A percentile compares a stretch with the other conserved stretches of the same genome.
phyloP scores from a whole-genome alignment of 108 stramenopile species.

The Asterionellopsis glacialis region DNA sequence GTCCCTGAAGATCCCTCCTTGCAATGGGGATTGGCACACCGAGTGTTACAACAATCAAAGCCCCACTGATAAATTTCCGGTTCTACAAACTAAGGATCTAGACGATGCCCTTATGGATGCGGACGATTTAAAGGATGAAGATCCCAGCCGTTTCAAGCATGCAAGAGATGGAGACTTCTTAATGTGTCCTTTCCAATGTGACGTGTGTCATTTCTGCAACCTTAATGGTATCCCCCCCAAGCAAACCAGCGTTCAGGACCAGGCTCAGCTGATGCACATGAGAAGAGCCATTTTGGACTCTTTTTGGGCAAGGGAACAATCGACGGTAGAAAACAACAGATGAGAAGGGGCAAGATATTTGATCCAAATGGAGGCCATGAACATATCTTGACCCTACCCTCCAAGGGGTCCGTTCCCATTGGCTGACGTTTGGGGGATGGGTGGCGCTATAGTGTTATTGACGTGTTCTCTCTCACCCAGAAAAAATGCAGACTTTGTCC shows the following conservation, averaged over 20 bases:
- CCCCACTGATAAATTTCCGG: neutral
- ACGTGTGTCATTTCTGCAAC: no score
- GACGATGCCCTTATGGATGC: neutral
- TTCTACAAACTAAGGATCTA: neutral
- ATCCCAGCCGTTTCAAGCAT: neutral
- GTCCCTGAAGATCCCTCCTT: neutral
- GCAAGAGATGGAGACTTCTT: conserved; percentile 1
- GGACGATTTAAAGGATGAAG: neutral
- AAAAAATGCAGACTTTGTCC: neutral
- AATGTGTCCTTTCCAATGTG: no score
- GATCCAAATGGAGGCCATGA: no score
- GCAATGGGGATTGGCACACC: neutral
- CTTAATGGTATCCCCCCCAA: no score
- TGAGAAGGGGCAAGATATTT: no score
- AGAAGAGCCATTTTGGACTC: no score
- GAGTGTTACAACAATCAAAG: neutral
- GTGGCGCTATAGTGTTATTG: neutral
- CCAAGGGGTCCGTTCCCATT: neutral
- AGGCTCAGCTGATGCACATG: no score
- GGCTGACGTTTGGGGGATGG: conserved; percentile 2
- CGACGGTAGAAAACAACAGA: no score
- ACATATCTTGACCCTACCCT: no score
- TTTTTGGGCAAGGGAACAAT: no score
- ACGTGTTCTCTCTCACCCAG: no score
- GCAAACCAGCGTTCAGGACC: no score